These are phyloP conservation scores for Schizophyllum commune DNA, from an alignment of 1,284 basidiomycete species.

Conservation along the genomic window DNA sequence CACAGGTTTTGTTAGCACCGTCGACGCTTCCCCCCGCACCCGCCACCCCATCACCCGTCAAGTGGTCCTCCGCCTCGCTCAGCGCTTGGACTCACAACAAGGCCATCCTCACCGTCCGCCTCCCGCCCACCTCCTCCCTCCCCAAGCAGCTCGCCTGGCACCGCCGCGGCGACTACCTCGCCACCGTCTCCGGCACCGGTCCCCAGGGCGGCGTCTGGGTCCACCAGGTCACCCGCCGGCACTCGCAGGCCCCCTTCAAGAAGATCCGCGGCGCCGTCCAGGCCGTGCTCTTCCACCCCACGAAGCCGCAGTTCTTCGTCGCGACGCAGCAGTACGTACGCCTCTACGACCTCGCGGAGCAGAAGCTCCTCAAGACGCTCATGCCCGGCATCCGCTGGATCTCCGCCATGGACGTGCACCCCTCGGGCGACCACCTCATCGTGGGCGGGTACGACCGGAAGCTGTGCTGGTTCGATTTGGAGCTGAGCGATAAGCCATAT, in stretches of 20 bases:
- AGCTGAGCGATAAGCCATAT: constrained; percentile 93
- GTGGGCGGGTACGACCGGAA: constrained; percentile 98
- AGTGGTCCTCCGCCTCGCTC: constrained; percentile 52
- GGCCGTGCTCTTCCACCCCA: constrained; percentile 90
- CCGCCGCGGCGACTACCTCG: constrained; percentile 90
- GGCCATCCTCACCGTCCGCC: constrained; percentile 50
- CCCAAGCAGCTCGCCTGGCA: constrained; percentile 91
- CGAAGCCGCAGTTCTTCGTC: constrained; percentile 94
- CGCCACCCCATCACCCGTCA: constrained; percentile 53
- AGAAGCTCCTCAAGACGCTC: constrained; percentile 89
- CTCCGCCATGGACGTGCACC: constrained; percentile 93
- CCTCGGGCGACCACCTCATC: constrained; percentile 92
- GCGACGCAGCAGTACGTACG: constrained; percentile 97
- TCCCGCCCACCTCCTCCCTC: constrained; percentile 66
- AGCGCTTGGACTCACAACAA: constrained; percentile 38
- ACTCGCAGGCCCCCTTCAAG: constrained; percentile 96
- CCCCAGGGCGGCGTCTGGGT: constrained; percentile 81
- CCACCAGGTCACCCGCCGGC: constrained; percentile 88
- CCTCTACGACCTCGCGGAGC: constrained; percentile 91
- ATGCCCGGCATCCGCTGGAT: constrained; percentile 96
- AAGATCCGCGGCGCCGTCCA: constrained; percentile 90
- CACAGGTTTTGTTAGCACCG: constrained; percentile 62
- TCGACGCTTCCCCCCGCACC: constrained; percentile 52
- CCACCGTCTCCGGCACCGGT: constrained; percentile 76
- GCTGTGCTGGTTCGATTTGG: constrained; percentile 98